Evolutionary conservation across 2,329 filamentous ascomycete species (phyloP), one percentile per base, ranked within the genome.

Genomic region (Diaporthe eres): DNA sequence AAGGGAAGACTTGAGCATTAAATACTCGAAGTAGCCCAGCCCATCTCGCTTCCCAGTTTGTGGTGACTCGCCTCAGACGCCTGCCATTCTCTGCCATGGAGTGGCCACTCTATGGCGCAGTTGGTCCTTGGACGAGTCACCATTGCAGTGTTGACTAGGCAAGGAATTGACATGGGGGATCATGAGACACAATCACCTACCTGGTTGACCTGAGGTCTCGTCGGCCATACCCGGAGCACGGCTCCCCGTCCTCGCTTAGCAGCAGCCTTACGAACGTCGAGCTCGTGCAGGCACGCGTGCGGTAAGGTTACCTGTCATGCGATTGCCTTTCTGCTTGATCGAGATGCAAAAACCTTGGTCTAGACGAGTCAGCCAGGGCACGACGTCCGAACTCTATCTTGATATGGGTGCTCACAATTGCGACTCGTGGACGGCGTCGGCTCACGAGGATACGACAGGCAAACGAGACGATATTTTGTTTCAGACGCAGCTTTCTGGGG

Each of bases 301-400:
- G 47, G 44, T 68, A 51, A 10, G 25, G 22, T 68, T 51, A 8
- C 22, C 42, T 68, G 63, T 68, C 63, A 68, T 68, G 63, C 63
- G 63, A 51, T 53, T 51, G 63, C 44, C 44, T 68, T 67, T 34
- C 28, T 13, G 25, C 25, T 51, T 37, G 28, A 51, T 68, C 63
- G 63, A 68, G 63, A 51, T 68, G 31, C 63, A 37, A 51, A 60
- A 68, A 51, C 44, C 63, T 68, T 68, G 63, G 63, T 68, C 63
- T 39, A 51, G 63, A 53, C 44, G 63, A 68, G 63, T 68, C 63
- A 68, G 63, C 63, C 31, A 39, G 12, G 39, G 31, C 31, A 51
- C 63, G 47, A 39, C 63, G 31, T 68, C 44, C 44, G 31, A 68
- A 51, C 63, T 68, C 63, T 68, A 68, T 68, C 44, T 68, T 68